These are phyloP conservation scores for Mycena sp. DNA, from an alignment of 1,284 basidiomycete genomes.

Conservation along the genomic window DNA sequence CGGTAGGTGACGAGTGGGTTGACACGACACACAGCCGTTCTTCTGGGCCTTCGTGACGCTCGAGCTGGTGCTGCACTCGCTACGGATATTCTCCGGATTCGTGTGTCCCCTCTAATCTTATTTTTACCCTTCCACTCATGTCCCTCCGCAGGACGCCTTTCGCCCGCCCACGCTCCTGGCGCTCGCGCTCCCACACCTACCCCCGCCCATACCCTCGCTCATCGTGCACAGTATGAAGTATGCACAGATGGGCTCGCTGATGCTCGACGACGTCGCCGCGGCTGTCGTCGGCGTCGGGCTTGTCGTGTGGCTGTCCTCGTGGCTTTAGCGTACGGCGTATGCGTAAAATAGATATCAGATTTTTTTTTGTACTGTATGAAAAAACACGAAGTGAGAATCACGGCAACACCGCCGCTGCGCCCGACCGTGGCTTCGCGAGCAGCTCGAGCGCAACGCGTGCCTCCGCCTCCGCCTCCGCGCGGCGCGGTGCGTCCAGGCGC, in stretches of 20 bases:
- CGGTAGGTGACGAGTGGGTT: not conserved
- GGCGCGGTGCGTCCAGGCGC: constrained; percentile 22
- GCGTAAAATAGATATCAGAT: no score
- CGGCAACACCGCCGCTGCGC: constrained; percentile 27
- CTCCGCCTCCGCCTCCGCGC: constrained; percentile 28
- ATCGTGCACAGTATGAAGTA: constrained; percentile 72
- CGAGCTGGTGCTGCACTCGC: constrained; percentile 72
- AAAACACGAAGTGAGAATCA: no score
- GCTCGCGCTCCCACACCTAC: constrained; percentile 70
- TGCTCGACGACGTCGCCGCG: constrained; percentile 75
- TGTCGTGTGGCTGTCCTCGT: constrained; percentile 63
- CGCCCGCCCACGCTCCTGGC: constrained; percentile 67
- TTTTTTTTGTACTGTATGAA: no score
- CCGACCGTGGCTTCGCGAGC: constrained; percentile 22
- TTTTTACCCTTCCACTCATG: not conserved
- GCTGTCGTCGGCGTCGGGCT: constrained; percentile 74
- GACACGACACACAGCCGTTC: constrained; percentile 64
- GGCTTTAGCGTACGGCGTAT: no score
- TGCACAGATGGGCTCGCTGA: constrained; percentile 66
- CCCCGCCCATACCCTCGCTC: constrained; percentile 66
- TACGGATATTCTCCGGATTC: constrained; percentile 72
- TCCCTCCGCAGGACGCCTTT: constrained; percentile 57
- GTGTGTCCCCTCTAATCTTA: constrained; percentile 52
- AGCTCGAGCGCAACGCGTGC: constrained; percentile 20
- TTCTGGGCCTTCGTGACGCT: constrained; percentile 82